A percentile compares a stretch with the other conserved stretches of the same genome.
These are phyloP conservation scores for Coniochaeta sp. DNA, from an alignment of 2,329 filamentous ascomycete genomes.

Conservation along the genomic window DNA sequence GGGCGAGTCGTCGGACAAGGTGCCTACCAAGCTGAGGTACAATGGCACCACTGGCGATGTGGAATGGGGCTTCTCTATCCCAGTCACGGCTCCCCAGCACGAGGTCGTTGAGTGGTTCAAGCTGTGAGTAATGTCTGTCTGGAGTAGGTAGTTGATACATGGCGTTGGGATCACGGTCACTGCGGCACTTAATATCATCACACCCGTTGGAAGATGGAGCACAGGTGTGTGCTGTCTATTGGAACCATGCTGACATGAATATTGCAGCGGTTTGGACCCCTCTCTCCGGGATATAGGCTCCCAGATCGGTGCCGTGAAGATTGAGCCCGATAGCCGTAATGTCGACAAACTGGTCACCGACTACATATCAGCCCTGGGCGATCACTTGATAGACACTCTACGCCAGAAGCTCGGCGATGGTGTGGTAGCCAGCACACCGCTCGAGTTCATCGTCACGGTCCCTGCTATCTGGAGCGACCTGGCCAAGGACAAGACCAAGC, in stretches of 20 bases:
- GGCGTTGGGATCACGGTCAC: too few species aligned
- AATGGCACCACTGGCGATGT: slow-evolving; percentile 25
- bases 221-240: too few species aligned
- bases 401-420: slow-evolving; percentile 31
- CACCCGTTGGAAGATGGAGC: too few species aligned
- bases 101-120: slow-evolving; percentile 42
- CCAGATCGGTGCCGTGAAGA: slow-evolving; percentile 21
- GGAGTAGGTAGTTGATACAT: too few species aligned
- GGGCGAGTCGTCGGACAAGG: slow-evolving; percentile 35
- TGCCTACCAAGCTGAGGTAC: slow-evolving; percentile 41
- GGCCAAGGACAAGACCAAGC: slow-evolving; percentile 42
- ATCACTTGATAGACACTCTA: slow-evolving; percentile 38
- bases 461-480: slow-evolving; percentile 52
- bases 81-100: slow-evolving; percentile 29
- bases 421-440: slow-evolving; percentile 33
- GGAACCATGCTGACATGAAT: neutral
- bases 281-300: slow-evolving; percentile 25
- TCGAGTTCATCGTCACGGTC: slow-evolving; percentile 50
- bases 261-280: slow-evolving; percentile 27
- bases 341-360: slow-evolving; percentile 36
- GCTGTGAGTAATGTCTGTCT: slow-evolving; percentile 28
- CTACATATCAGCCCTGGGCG: slow-evolving; percentile 40
- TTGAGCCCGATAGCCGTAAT: slow-evolving; percentile 20
- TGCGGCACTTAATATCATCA: too few species aligned
- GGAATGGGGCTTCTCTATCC: slow-evolving; percentile 45